Evolutionary conservation across 2,329 filamentous ascomycete genomes (phyloP).

Genomic region (Xenosphaeropsis pyriputrescens): DNA sequence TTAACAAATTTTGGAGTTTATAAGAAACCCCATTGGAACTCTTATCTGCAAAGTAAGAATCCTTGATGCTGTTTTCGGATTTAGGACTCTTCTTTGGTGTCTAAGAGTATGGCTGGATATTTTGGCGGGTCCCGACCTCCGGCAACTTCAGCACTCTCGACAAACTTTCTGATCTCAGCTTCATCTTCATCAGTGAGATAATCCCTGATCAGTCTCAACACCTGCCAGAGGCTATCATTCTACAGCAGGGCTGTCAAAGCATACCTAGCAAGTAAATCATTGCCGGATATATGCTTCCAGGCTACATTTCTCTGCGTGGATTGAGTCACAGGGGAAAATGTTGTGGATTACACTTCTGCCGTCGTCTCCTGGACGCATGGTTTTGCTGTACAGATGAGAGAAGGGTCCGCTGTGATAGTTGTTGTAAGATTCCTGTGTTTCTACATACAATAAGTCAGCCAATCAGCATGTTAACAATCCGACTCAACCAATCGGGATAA

Average conservation of each 20-base stretch:
- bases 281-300: background rate
- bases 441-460: background rate
- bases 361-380: background rate
- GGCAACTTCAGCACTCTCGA: conserved; percentile 15
- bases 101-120: background rate
- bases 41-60: too few species aligned
- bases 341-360: background rate
- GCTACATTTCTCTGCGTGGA: background rate
- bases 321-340: background rate
- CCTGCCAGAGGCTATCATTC: background rate
- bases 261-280: background rate
- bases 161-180: conserved; percentile 19
- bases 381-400: background rate
- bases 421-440: too few species aligned
- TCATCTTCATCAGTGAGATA: conserved; percentile 21
- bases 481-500: background rate
- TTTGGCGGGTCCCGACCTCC: background rate
- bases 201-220: background rate
- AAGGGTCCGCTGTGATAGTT: background rate
- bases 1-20: too few species aligned
- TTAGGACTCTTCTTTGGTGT: conserved; percentile 1
- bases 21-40: too few species aligned
- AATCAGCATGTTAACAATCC: conserved; percentile 1
- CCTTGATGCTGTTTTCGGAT: too few species aligned
- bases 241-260: background rate